These are phyloP conservation scores for Penicillium dipodomyicola DNA, from an alignment of 495 filamentous ascomycete genomes.

Conservation along the genomic window DNA sequence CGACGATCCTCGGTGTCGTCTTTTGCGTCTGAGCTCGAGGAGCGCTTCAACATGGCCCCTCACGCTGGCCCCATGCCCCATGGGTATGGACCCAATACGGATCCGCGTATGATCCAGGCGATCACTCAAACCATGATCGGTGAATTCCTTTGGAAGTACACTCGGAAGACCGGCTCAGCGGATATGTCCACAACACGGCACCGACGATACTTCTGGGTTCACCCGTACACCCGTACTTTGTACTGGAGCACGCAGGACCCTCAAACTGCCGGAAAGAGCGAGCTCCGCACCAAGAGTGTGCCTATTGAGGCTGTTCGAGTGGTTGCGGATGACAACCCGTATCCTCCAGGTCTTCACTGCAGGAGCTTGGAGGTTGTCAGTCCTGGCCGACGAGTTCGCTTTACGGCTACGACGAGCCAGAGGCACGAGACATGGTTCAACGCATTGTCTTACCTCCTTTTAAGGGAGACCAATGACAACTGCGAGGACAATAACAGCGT, in stretches of 20 bases:
- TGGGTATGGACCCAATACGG: constrained; percentile 60
- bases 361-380: constrained; percentile 90
- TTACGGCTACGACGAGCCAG: constrained; percentile 90
- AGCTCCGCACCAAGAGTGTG: constrained; percentile 90
- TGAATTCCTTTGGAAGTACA: constrained; percentile 99
- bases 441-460: constrained; percentile 85
- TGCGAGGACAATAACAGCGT: constrained; percentile 59
- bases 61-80: constrained; percentile 57
- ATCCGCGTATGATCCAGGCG: constrained; percentile 98
- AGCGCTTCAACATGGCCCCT: constrained; percentile 73
- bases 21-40: constrained; percentile 90
- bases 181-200: constrained; percentile 87
- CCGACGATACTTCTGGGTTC: constrained; percentile 97
- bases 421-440: constrained; percentile 99
- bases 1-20: constrained; percentile 88
- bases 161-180: constrained; percentile 80
- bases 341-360: constrained; percentile 89
- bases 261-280: constrained; percentile 66
- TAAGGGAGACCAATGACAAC: constrained; percentile 63
- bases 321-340: constrained; percentile 93
- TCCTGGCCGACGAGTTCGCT: constrained; percentile 81
- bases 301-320: constrained; percentile 90
- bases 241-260: constrained; percentile 97
- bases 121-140: constrained; percentile 99
- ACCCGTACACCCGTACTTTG: constrained; percentile 92